Evolutionary conservation across 768 basidiomycete genomes (phyloP), one percentile per base, ranked within the genome.

Genomic region (Neoboletus magnificus): DNA sequence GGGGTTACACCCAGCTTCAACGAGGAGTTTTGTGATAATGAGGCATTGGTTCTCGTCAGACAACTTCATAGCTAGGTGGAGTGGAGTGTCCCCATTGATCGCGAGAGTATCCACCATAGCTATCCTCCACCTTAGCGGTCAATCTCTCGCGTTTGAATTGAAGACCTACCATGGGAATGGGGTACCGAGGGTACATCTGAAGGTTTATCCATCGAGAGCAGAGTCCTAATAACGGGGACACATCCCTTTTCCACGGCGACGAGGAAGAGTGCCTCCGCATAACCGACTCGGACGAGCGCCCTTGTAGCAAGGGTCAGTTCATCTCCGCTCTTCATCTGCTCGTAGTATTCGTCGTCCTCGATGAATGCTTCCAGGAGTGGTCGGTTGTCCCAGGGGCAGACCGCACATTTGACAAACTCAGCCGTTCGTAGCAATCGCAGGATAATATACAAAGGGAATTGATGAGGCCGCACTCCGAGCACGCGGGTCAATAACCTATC

Each of bases 71-170:
- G 27, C 27, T 27, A 27, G 27, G 27, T 27, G 27, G 27, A 27
- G 37, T 1, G 44, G 59, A 5, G 59, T 53, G n/a, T 60, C 57
- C 8, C 59, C 59, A 18, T 60, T 59, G 12, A 2, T 13, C 6
- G 52, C 43, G 13, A 60, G 1, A 0, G 39, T 23, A 44, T 50
- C 22, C 3, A 18, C 5, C 3, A 56, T 25, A 10, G 15, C 59
- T 61, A 8, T 0, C 13, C 5, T 1, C 4, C 11, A 12, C 16
- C 0, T 61, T 29, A 61, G 33, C 10, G 2, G 6, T 23, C 1
- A 11, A 8, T 6, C 0, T 12, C 2, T 4, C 9, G 0, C 5
- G 2, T 20, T 22, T 1, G 8, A 8, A n/a, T 20, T 1, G 2
- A 35, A n/a, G 22, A 30, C 57, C 1, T 7, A 57, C 58, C 35